Conservation (phyloP, 768 basidiomycete genomes). For the Lentinus tigrinus region DNA sequence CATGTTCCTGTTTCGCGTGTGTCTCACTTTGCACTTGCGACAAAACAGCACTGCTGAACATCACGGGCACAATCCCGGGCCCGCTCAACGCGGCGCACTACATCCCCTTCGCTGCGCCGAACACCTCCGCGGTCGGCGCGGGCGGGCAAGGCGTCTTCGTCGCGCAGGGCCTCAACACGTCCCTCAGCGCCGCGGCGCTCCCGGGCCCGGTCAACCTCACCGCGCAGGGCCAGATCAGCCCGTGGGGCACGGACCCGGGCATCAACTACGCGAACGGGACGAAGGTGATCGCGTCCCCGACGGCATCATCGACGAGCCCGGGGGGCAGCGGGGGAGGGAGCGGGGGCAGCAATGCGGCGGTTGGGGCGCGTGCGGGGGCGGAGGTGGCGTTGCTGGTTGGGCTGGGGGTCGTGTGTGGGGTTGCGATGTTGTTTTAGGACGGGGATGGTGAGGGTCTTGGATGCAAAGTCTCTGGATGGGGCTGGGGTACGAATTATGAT, state of each 20-base stretch:
- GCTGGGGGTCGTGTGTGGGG: neutral
- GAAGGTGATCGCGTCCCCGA: constrained; percentile 8
- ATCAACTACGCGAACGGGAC: constrained; percentile 18
- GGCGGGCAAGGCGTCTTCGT: constrained; percentile 44
- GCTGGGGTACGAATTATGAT: too few relatives aligned
- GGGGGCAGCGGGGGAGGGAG: neutral
- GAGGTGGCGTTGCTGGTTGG: neutral
- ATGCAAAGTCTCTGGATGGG: too few relatives aligned
- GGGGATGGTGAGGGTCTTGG: too few relatives aligned
- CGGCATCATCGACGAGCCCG: neutral
- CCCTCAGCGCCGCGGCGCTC: constrained; percentile 32
- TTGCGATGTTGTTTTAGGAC: neutral
- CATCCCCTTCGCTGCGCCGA: constrained; percentile 46
- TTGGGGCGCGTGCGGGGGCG: neutral
- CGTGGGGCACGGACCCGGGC: constrained; percentile 20
- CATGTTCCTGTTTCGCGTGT: neutral
- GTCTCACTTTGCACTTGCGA: neutral
- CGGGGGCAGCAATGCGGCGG: neutral
- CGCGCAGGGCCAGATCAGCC: constrained; percentile 25
- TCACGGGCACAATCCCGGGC: constrained; percentile 42
- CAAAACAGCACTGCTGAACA: constrained; percentile 35
- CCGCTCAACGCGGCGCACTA: constrained; percentile 40
- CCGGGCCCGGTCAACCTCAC: constrained; percentile 44
- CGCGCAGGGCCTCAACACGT: constrained; percentile 32
- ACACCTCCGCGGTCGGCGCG: constrained; percentile 37